Percentiles rank a stretch among this genome's conserved stretches.
Evolutionary conservation across 495 filamentous ascomycete genomes (phyloP).

Genomic region (Chaetomium tenue): DNA sequence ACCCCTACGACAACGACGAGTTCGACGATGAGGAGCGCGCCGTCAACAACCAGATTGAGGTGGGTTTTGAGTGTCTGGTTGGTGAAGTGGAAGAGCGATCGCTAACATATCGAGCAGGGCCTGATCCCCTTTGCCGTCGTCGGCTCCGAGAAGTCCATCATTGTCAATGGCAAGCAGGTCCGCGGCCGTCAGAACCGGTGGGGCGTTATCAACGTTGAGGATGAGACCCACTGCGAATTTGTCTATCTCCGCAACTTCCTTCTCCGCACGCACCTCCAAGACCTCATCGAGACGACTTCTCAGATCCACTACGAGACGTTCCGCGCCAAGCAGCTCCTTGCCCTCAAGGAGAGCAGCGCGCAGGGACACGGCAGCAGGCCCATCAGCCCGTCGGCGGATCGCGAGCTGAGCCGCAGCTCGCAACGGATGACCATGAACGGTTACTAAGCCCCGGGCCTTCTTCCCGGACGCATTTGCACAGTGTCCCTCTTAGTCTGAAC

Average conservation of each 20-base stretch:
- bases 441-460: slow-evolving; percentile 55
- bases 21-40: slow-evolving; percentile 94
- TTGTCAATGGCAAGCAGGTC: slow-evolving; percentile 95
- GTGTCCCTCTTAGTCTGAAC: background rate
- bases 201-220: slow-evolving; percentile 99
- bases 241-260: slow-evolving; percentile 97
- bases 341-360: slow-evolving; percentile 95
- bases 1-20: slow-evolving; percentile 99
- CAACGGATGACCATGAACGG: slow-evolving; percentile 98
- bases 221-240: slow-evolving; percentile 99
- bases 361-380: slow-evolving; percentile 84
- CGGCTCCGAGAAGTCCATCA: slow-evolving; percentile 94
- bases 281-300: slow-evolving; percentile 98
- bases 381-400: slow-evolving; percentile 89
- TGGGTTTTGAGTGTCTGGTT: slow-evolving; percentile 39
- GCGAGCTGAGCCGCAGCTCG: slow-evolving; percentile 93
- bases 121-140: slow-evolving; percentile 98
- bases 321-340: slow-evolving; percentile 97
- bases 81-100: too few relatives aligned
- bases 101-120: slow-evolving; percentile 53
- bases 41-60: slow-evolving; percentile 94
- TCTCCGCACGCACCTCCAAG: slow-evolving; percentile 91
- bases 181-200: slow-evolving; percentile 98
- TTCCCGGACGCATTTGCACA: background rate
- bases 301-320: slow-evolving; percentile 99